A percentile compares a stretch with the other conserved stretches of the same genome.
phyloP scores from a whole-genome alignment of 371 early-diverging fungal genomes.

The Mortierella sp. region DNA sequence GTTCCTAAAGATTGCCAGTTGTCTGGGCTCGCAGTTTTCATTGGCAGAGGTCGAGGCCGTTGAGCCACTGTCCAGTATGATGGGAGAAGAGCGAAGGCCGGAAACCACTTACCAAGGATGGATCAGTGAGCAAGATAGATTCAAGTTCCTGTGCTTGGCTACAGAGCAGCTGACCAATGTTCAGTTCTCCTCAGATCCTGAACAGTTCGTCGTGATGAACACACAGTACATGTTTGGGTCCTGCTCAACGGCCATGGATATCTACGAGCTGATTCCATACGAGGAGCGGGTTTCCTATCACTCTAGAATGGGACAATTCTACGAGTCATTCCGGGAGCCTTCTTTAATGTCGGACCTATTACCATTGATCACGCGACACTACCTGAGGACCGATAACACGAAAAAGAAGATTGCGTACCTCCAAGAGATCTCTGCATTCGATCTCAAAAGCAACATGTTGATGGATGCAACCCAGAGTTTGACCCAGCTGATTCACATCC shows the following conservation, averaged over 20 bases:
- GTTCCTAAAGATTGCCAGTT: constrained; percentile 60
- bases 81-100: constrained; percentile 24
- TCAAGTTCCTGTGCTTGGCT: constrained; percentile 53
- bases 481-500: constrained; percentile 56
- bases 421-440: constrained; percentile 56
- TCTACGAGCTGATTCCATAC: constrained; percentile 62
- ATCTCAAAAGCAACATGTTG: constrained; percentile 58
- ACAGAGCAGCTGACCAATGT: constrained; percentile 16
- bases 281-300: constrained; percentile 57
- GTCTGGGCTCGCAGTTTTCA: constrained; percentile 57
- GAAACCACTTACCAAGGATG: constrained; percentile 30
- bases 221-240: constrained; percentile 57
- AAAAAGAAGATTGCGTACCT: constrained; percentile 60
- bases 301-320: constrained; percentile 55
- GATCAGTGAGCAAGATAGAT: constrained; percentile 56
- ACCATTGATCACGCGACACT: constrained; percentile 60
- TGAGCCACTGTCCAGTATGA: constrained; percentile 47
- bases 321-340: constrained; percentile 53
- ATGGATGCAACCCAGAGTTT: constrained; percentile 59
- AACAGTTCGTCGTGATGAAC: constrained; percentile 2
- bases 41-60: constrained; percentile 57
- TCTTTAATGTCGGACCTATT: constrained; percentile 57
- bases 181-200: background rate
- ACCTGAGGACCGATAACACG: constrained; percentile 56
- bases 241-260: constrained; percentile 60